These are phyloP conservation scores for Plasmodium blacklocki DNA, from an alignment of 169 alveolate species.

Conservation along the genomic window DNA sequence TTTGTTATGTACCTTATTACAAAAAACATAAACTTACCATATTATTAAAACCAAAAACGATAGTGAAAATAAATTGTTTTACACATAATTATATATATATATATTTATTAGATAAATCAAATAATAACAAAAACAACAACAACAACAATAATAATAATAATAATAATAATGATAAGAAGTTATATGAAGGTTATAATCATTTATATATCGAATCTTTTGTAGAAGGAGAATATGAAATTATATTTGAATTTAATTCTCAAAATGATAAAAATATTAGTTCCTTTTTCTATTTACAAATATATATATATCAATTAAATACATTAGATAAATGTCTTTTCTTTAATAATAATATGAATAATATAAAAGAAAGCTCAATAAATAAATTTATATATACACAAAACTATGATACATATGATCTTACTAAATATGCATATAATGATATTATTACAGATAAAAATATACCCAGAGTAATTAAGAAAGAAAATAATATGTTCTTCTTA, in stretches of 20 bases:
- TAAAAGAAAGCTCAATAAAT: background rate
- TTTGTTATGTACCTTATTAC: conserved; percentile 29
- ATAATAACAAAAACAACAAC: too few species aligned
- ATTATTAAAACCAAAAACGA: conserved; percentile 17
- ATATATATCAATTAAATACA: conserved; percentile 23
- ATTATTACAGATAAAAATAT: background rate
- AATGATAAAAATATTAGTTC: conserved; percentile 19
- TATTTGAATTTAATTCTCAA: conserved; percentile 17
- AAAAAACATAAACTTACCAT: conserved; percentile 40
- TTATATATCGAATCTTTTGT: conserved; percentile 51
- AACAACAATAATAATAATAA: too few species aligned
- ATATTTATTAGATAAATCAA: conserved; percentile 10
- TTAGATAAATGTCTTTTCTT: conserved; percentile 27
- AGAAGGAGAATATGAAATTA: conserved; percentile 46
- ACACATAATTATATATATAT: conserved; percentile 47
- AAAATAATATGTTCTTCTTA: conserved; percentile 11
- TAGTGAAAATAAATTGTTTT: conserved; percentile 58
- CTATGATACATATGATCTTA: conserved; percentile 4
- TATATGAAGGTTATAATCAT: conserved; percentile 51
- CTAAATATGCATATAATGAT: background rate
- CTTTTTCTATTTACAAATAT: conserved; percentile 57
- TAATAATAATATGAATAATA: background rate
- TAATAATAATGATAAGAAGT: background rate
- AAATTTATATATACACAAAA: too few species aligned
- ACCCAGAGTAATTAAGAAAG: background rate